phyloP scores from a whole-genome alignment of 306 rosid species.

The Lathyrus aphaca region DNA sequence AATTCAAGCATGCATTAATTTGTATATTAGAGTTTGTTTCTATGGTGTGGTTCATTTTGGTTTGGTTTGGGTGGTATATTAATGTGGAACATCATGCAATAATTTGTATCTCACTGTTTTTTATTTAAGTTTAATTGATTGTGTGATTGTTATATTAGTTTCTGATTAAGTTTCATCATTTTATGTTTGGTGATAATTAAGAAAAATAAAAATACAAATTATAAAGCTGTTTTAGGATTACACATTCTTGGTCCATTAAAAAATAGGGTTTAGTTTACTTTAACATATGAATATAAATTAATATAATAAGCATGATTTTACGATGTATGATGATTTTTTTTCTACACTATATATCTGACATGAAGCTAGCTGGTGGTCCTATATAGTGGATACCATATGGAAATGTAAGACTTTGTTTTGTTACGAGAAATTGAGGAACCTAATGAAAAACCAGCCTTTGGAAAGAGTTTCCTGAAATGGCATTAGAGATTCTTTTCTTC shows the following conservation, averaged over 20 bases:
- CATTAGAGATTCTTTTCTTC: constrained; percentile 50
- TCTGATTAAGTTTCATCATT: constrained; percentile 24
- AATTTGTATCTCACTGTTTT: not conserved
- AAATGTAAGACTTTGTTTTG: constrained; percentile 52
- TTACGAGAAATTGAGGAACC: constrained; percentile 62
- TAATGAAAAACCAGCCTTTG: constrained; percentile 51
- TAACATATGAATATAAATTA: not conserved
- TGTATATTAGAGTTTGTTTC: constrained; percentile 45
- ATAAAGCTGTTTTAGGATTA: constrained; percentile 31
- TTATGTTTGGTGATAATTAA: not conserved
- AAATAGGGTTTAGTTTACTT: constrained; percentile 36
- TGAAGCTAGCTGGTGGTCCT: constrained; percentile 38
- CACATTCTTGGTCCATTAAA: constrained; percentile 42
- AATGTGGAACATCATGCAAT: constrained; percentile 34
- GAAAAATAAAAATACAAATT: too few species aligned
- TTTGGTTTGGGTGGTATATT: constrained; percentile 61
- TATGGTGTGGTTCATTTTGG: constrained; percentile 16
- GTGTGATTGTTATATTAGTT: constrained; percentile 48
- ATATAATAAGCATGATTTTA: not conserved
- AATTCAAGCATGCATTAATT: not conserved
- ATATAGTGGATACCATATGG: constrained; percentile 49
- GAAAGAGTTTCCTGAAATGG: constrained; percentile 54
- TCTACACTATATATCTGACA: constrained; percentile 1
- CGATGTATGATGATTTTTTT: not conserved
- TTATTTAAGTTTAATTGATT: constrained; percentile 47